phyloP scores from a whole-genome alignment of 257 asterid genomes.

The Prunella vulgaris region DNA sequence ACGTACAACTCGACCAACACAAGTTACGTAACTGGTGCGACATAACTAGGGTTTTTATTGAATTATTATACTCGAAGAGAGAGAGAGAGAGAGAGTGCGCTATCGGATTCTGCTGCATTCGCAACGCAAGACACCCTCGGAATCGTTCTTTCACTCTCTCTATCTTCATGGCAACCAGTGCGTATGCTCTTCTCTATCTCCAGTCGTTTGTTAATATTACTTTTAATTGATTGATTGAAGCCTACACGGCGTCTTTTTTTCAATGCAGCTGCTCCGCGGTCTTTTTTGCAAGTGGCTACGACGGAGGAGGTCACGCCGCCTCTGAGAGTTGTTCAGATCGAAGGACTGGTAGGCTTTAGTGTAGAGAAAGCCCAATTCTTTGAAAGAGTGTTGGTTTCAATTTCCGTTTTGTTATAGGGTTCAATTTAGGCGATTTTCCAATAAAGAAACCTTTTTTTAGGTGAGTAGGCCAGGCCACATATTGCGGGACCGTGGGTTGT shows the following conservation, averaged over 20 bases:
- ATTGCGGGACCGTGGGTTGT: neutral
- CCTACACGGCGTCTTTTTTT: neutral
- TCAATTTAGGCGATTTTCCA: neutral
- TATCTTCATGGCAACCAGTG: conserved; percentile 30
- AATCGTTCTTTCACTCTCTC: neutral
- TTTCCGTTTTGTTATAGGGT: neutral
- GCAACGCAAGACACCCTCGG: neutral
- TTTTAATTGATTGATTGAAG: neutral
- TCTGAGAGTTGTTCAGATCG: conserved; percentile 93
- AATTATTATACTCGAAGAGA: neutral
- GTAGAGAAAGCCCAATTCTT: neutral
- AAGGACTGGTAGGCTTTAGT: conserved; percentile 65
- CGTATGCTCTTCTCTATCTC: conserved; percentile 6
- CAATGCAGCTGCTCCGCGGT: conserved; percentile 51
- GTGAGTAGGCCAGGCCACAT: neutral
- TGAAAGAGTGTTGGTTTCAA: neutral
- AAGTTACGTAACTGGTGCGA: neutral
- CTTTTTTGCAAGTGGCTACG: conserved; percentile 86
- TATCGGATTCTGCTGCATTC: conserved; percentile 6
- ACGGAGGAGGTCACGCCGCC: conserved; percentile 88
- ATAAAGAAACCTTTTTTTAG: neutral
- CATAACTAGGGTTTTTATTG: conserved; percentile 23
- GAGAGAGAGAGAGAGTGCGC: too few relatives aligned
- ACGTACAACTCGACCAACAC: neutral
- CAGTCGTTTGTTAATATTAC: neutral